phyloP scores from a whole-genome alignment of 148 eudicot genomes.

The Talinum fruticosum region DNA sequence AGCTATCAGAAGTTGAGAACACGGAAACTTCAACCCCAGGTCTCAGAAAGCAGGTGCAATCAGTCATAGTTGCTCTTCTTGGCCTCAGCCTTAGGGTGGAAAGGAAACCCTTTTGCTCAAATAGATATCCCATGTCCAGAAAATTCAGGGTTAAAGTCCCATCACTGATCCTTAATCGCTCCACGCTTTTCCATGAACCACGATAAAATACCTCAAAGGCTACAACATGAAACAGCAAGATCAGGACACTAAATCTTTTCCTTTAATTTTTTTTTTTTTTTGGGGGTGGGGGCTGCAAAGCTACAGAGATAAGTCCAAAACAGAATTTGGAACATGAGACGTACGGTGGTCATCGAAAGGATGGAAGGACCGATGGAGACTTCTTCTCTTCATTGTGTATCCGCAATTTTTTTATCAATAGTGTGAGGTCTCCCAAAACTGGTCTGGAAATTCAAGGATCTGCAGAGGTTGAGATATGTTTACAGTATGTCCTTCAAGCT shows the following conservation, averaged over 20 bases:
- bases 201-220: constrained; percentile 74
- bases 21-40: constrained; percentile 82
- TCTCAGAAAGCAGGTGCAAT: constrained; percentile 77
- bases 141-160: constrained; percentile 53
- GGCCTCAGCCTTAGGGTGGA: constrained; percentile 70
- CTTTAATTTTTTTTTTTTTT: too few relatives aligned
- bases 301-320: not conserved
- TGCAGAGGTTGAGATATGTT: not conserved
- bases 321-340: constrained; percentile 2
- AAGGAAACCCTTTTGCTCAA: constrained; percentile 53
- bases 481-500: constrained; percentile 2
- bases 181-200: constrained; percentile 65
- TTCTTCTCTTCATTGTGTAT: constrained; percentile 23
- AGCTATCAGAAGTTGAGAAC: constrained; percentile 31
- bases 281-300: too few relatives aligned
- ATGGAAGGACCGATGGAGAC: constrained; percentile 30
- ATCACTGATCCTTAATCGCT: constrained; percentile 50
- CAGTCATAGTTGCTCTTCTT: constrained; percentile 58
- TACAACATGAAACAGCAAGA: constrained; percentile 25
- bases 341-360: constrained; percentile 43
- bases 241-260: not conserved
- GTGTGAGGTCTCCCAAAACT: not conserved
- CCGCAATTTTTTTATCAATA: not conserved
- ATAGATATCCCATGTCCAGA: constrained; percentile 42
- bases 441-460: not conserved